Evolutionary conservation across 2,329 filamentous ascomycete genomes (phyloP).

Genomic region (Talaromyces sp.): DNA sequence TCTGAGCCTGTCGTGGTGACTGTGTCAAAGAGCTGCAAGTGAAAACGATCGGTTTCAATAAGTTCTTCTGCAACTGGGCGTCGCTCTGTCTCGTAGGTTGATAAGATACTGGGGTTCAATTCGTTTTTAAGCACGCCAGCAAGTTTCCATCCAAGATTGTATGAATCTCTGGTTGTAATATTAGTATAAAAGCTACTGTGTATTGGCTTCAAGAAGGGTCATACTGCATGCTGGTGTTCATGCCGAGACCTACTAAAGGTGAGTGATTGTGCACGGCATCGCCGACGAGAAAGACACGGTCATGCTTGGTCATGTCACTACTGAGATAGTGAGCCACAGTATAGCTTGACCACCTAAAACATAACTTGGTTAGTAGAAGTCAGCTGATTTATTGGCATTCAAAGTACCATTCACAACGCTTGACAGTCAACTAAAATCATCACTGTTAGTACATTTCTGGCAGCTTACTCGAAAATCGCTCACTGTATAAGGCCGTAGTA

Average conservation of each 20-base stretch:
- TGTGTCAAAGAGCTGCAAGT: conserved; percentile 1
- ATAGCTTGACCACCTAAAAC: conserved; percentile 63
- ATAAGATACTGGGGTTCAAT: conserved; percentile 38
- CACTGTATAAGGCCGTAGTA: conserved; percentile 1
- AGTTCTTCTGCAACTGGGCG: conserved; percentile 59
- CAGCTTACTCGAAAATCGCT: not conserved
- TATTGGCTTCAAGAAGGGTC: conserved; percentile 17
- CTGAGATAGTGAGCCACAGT: conserved; percentile 64
- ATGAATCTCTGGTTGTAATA: conserved; percentile 26
- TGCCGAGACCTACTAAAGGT: conserved; percentile 5
- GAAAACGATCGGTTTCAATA: conserved; percentile 37
- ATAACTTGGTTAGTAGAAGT: conserved; percentile 33
- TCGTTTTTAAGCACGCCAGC: conserved; percentile 44
- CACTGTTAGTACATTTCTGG: not conserved
- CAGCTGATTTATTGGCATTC: not conserved
- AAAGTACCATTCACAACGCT: not conserved
- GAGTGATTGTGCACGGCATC: conserved; percentile 51
- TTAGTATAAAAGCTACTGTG: not conserved
- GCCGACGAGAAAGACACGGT: conserved; percentile 64
- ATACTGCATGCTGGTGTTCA: conserved; percentile 54
- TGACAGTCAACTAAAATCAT: not conserved
- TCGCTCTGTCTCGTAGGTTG: conserved; percentile 52
- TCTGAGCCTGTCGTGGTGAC: not conserved
- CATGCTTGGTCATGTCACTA: conserved; percentile 49
- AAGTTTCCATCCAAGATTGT: conserved; percentile 56